A percentile compares a stretch with the other conserved stretches of the same genome.
Evolutionary conservation across 352 stramenopile species (phyloP).

Genomic region (Pythium scleroteichum): DNA sequence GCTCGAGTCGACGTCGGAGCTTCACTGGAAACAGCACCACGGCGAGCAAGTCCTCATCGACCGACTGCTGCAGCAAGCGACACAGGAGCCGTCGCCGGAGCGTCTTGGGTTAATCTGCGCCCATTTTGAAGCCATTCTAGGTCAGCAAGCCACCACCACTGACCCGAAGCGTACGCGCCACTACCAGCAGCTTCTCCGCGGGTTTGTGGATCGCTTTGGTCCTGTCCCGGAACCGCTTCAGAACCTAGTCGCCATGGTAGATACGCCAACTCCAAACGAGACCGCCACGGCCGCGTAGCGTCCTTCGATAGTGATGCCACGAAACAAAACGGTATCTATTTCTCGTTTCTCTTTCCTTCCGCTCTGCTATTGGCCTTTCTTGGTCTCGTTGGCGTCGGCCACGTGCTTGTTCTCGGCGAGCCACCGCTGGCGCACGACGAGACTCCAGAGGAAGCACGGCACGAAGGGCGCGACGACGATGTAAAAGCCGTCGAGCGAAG

Average conservation of each 20-base stretch:
- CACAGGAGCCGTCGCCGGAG: background rate
- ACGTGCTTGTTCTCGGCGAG: constrained; percentile 33
- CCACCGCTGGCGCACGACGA: constrained; percentile 78
- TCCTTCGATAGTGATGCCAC: too few species aligned
- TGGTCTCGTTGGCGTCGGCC: constrained; percentile 4
- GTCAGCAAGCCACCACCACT: background rate
- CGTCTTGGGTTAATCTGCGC: constrained; percentile 1
- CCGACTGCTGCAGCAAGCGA: constrained; percentile 29
- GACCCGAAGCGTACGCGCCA: background rate
- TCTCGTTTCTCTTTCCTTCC: constrained; percentile 17
- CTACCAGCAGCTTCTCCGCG: background rate
- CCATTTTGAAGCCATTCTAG: constrained; percentile 8
- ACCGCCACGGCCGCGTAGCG: constrained; percentile 11
- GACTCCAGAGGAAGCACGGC: constrained; percentile 83
- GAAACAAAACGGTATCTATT: constrained; percentile 25
- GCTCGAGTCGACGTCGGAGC: constrained; percentile 28
- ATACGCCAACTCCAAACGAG: background rate
- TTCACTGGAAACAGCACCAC: constrained; percentile 40
- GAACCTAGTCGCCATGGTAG: too few species aligned
- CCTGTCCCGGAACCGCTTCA: background rate
- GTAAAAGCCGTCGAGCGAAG: constrained; percentile 81
- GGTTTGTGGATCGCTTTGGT: background rate
- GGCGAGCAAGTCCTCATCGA: constrained; percentile 36
- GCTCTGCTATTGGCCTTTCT: constrained; percentile 21
- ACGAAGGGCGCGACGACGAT: constrained; percentile 81